Evolutionary conservation across 108 stramenopile species (phyloP), one percentile per base, ranked within the genome.

Genomic region (Cyclotella baltica): DNA sequence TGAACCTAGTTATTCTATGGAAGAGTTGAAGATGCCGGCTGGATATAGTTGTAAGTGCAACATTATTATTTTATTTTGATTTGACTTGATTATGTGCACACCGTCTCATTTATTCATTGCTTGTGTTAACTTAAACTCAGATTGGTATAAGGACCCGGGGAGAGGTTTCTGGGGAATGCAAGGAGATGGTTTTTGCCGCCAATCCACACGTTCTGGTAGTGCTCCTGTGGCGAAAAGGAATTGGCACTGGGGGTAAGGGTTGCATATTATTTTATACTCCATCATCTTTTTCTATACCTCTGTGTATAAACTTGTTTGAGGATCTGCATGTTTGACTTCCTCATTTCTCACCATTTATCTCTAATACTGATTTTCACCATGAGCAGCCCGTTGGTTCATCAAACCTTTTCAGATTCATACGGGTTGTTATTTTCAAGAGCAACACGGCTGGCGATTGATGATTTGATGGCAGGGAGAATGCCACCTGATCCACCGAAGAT

Each of bases 191-290:
- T 67, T 67, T 25, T 67, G 67, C 28, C 67, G 23, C 29, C 29
- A 52, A 16, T 20, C 67, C 22, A 67, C 67, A 6, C 67, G 67
- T 34, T 1, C 67, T 23, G 67, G 67, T 10, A 67, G 67, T 50
- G 16, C 67, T 1, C 10, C 67, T 6, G 67, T 67, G 31, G 67
- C 52, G 0, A 67, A 67, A 34, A 48, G 67, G 11, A 67, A 67
- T 30, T 67, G 67, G 67, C 67, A 67, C 33, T 67, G 67, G 67
- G 67, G n/a, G n/a, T n/a, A n/a, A n/a, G n/a, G n/a, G n/a, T 10
- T n/a, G n/a, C n/a, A n/a, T n/a, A n/a, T n/a, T n/a, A n/a, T n/a
- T n/a, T n/a, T n/a, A n/a, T n/a, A n/a, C n/a, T n/a, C n/a, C n/a
- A n/a, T n/a, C n/a, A n/a, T n/a, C n/a, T n/a, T n/a, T n/a, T n/a